phyloP scores from a whole-genome alignment of 2,329 filamentous ascomycete species.

The Microcera coccophila region DNA sequence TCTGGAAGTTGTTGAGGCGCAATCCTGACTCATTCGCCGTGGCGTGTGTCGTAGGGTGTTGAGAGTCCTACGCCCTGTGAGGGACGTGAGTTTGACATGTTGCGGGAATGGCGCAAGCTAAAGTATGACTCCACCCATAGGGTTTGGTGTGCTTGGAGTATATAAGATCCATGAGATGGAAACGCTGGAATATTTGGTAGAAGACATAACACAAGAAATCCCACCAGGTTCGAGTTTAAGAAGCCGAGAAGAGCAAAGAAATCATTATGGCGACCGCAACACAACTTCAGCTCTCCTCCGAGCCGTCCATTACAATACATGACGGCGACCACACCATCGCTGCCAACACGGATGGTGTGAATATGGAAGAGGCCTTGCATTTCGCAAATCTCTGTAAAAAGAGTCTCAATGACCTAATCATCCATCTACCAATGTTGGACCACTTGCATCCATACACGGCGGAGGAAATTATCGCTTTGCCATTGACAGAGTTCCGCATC shows the following conservation, averaged over 20 bases:
- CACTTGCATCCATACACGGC: constrained; percentile 30
- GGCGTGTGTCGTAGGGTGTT: background rate
- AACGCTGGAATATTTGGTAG: too few relatives aligned
- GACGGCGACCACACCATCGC: constrained; percentile 9
- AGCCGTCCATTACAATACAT: constrained; percentile 17
- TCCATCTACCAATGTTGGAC: constrained; percentile 26
- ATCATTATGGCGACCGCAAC: constrained; percentile 32
- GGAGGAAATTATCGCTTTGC: constrained; percentile 35
- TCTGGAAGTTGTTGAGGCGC: background rate
- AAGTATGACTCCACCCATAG: constrained; percentile 13
- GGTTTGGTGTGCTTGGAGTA: constrained; percentile 11
- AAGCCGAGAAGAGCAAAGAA: background rate
- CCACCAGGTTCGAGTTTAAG: background rate
- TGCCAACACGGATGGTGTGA: background rate
- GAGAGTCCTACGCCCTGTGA: background rate
- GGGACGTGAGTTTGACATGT: constrained; percentile 1
- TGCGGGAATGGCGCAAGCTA: background rate
- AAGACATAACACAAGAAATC: background rate
- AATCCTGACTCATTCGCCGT: constrained; percentile 1
- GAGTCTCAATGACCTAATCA: constrained; percentile 27
- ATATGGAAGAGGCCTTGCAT: constrained; percentile 25
- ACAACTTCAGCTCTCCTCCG: constrained; percentile 23
- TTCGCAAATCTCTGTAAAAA: constrained; percentile 29
- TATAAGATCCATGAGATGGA: too few relatives aligned
- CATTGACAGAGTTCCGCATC: constrained; percentile 28